Base-by-base conservation (phyloP, 352 stramenopile genomes). In the Phytopythium delawarense region DNA sequence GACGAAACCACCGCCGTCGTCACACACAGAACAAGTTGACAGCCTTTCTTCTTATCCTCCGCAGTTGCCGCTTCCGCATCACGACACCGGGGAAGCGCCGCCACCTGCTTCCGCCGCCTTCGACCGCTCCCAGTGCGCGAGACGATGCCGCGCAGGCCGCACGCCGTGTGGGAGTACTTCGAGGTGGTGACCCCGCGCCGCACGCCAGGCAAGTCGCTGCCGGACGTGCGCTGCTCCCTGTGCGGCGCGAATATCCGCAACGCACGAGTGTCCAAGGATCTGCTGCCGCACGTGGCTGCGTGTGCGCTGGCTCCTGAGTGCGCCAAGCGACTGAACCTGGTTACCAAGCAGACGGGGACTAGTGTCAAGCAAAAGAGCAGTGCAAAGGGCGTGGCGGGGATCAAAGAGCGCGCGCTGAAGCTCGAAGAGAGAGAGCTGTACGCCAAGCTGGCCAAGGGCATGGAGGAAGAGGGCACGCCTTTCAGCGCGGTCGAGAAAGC, bases 121-220 rank as follows among this genome's bases (percentile, higher is more conserved):
- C 39, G 39, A 45, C 13, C 16, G 15, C 15, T 25, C 1, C 18
- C 18, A 28, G 30, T 45, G 2, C 16, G 16, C 39, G 39, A 45
- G 39, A n/a, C 51, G 21, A 57, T 57, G 51, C 51, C 51, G 30
- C 51, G 51, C 51, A 57, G 34, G 51, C 51, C 51, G 15, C 51
- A 57, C 51, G 51, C 51, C 51, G 51, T 40, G 51, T 57, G 51
- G 51, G 30, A 57, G 30, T 57, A 44, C 51, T 57, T 57, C 9
- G 51, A 57, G 18, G 32, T 45, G 16, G 51, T 57, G 30, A 32
- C 25, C 13, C 51, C 51, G 30, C 30, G 51, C 28, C 30, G 51
- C 18, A 20, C n/a, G 18, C 32, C 32, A 7, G 32, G 51, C 20
- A 57, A 57, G 51, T 9, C 51, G 51, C 13, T 44, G 20, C 51